phyloP scores from a whole-genome alignment of 768 basidiomycete genomes.

The Rhizopogon sp. region DNA sequence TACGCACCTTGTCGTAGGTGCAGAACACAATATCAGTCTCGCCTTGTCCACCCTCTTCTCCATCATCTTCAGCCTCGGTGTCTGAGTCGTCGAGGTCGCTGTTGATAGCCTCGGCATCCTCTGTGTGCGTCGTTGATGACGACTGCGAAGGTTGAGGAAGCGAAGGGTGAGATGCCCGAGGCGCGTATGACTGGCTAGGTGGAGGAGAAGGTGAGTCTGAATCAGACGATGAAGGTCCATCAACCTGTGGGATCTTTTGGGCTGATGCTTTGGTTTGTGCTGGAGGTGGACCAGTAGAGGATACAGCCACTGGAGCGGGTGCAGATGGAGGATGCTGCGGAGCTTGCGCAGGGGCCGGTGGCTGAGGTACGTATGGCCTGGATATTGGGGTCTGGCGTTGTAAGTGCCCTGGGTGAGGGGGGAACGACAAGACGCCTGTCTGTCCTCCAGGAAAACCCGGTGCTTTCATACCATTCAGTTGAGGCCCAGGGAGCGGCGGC shows the following conservation, averaged over 20 bases:
- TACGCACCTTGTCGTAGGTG: constrained; percentile 90
- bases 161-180: constrained; percentile 69
- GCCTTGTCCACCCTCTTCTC: constrained; percentile 66
- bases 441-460: constrained; percentile 54
- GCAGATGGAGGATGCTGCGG: constrained; percentile 12
- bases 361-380: constrained; percentile 21
- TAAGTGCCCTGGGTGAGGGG: constrained; percentile 29
- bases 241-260: constrained; percentile 66
- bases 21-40: constrained; percentile 95
- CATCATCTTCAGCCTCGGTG: constrained; percentile 79
- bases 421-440: constrained; percentile 53
- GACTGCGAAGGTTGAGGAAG: constrained; percentile 55
- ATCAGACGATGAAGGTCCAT: constrained; percentile 66
- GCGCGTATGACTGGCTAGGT: constrained; percentile 55
- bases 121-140: constrained; percentile 31
- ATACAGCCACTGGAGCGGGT: constrained; percentile 17
- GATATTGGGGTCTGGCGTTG: constrained; percentile 13
- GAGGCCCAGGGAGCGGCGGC: constrained; percentile 61
- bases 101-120: constrained; percentile 85
- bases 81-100: constrained; percentile 97
- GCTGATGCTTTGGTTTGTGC: neutral
- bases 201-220: constrained; percentile 71
- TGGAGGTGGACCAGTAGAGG: constrained; percentile 5
- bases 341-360: constrained; percentile 9
- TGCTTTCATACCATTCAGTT: constrained; percentile 49